Percentiles rank a stretch among this genome's conserved stretches.
These are phyloP conservation scores for Strigomonas culicis DNA, from an alignment of 208 protist genomes.

Conservation along the genomic window DNA sequence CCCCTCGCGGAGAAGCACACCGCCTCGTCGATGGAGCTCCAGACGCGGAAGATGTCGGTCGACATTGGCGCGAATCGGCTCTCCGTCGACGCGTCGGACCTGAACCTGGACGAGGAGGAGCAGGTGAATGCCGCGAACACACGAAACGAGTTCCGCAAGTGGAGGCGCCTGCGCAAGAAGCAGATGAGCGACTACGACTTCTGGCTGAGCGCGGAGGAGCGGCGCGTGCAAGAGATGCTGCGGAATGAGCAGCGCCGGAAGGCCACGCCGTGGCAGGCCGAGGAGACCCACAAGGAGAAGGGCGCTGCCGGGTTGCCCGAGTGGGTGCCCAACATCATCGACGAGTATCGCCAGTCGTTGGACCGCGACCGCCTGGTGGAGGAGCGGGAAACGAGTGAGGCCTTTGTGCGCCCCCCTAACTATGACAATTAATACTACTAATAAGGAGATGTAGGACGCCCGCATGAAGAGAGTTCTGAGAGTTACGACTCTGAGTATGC, in stretches of 20 bases:
- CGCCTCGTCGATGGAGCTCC: constrained; percentile 34
- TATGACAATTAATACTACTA: constrained; percentile 32
- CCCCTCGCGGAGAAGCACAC: constrained; percentile 30
- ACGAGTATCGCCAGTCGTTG: constrained; percentile 81
- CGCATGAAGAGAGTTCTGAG: too few relatives aligned
- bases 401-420: constrained; percentile 52
- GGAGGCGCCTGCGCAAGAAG: constrained; percentile 42
- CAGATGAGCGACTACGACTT: constrained; percentile 66
- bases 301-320: constrained; percentile 37
- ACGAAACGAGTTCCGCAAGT: constrained; percentile 67
- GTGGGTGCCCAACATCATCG: constrained; percentile 86
- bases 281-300: constrained; percentile 11
- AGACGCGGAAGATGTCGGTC: constrained; percentile 42
- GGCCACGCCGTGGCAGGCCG: constrained; percentile 39
- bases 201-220: constrained; percentile 82
- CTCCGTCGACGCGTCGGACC: constrained; percentile 32
- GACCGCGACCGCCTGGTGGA: constrained; percentile 64
- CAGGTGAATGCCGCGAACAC: constrained; percentile 43
- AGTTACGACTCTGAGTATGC: too few relatives aligned
- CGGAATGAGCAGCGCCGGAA: constrained; percentile 28
- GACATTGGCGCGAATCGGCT: constrained; percentile 77
- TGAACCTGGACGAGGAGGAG: constrained; percentile 84
- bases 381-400: constrained; percentile 52
- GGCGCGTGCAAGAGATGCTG: constrained; percentile 51
- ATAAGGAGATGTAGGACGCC: too few relatives aligned